Conservation (phyloP, 306 rosid genomes). For the Neltuma alba region DNA sequence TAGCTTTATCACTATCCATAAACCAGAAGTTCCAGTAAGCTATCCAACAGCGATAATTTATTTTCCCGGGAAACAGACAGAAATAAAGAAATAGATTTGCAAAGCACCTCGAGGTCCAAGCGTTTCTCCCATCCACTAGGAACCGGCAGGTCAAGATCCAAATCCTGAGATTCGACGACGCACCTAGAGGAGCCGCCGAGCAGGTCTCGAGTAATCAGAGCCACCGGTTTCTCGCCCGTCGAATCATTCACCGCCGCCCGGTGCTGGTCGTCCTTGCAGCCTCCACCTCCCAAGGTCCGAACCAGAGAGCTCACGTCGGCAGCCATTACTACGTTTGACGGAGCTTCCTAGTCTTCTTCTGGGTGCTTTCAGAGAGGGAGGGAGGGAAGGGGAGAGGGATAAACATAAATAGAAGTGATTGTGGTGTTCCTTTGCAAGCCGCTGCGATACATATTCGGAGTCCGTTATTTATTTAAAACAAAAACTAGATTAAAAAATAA, state of each 20-base stretch:
- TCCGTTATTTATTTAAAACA: background rate
- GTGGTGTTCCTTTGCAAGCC: background rate
- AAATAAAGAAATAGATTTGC: slow-evolving; percentile 21
- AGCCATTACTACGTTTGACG: slow-evolving; percentile 58
- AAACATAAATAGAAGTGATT: background rate
- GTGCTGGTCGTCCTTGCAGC: slow-evolving; percentile 72
- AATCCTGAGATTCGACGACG: slow-evolving; percentile 73
- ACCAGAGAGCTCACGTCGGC: slow-evolving; percentile 81
- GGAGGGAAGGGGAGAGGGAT: background rate
- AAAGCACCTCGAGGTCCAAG: slow-evolving; percentile 83
- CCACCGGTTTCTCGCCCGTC: slow-evolving; percentile 60
- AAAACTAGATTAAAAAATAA: no score
- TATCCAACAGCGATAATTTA: background rate
- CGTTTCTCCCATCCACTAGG: slow-evolving; percentile 93
- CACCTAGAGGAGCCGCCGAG: slow-evolving; percentile 68
- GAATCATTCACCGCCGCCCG: slow-evolving; percentile 68
- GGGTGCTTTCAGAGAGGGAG: slow-evolving; percentile 24
- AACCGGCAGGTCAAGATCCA: slow-evolving; percentile 95
- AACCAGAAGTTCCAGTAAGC: background rate
- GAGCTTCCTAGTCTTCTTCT: background rate
- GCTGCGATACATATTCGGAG: slow-evolving; percentile 22
- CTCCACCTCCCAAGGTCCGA: slow-evolving; percentile 57
- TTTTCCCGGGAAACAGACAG: slow-evolving; percentile 39
- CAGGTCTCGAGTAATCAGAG: slow-evolving; percentile 79
- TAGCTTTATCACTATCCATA: background rate